phyloP scores from a whole-genome alignment of 495 filamentous ascomycete genomes.

The Aspergillus campestris region DNA sequence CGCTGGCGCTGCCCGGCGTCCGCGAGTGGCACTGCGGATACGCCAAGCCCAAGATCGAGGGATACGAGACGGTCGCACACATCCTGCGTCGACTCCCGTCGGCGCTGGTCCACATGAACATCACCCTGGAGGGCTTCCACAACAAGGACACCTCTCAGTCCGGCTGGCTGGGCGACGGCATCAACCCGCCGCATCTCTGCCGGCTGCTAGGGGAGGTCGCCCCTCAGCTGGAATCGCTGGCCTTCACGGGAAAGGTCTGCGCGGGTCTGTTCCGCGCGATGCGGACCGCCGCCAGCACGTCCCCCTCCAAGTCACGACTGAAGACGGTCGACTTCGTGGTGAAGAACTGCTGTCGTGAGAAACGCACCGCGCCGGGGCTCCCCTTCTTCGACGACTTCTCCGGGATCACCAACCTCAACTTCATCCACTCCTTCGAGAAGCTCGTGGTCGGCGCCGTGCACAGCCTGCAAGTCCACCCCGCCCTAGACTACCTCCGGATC shows the following conservation, averaged over 20 bases:
- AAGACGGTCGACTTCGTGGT: conserved; percentile 60
- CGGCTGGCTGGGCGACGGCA: conserved; percentile 12
- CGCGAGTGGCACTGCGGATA: conserved; percentile 66
- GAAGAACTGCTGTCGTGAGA: conserved; percentile 58
- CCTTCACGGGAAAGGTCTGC: conserved; percentile 61
- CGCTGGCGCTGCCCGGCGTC: conserved; percentile 51
- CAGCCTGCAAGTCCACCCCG: conserved; percentile 42
- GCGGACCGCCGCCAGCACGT: conserved; percentile 21
- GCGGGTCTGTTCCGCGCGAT: conserved; percentile 47
- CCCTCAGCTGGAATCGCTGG: conserved; percentile 51
- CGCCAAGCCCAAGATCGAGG: conserved; percentile 59
- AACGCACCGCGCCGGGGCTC: conserved; percentile 18
- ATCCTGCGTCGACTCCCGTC: conserved; percentile 44
- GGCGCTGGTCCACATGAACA: conserved; percentile 50
- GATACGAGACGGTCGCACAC: conserved; percentile 54
- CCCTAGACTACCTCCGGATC: conserved; percentile 52
- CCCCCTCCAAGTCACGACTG: conserved; percentile 31
- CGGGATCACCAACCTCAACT: conserved; percentile 57
- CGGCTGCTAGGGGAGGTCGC: conserved; percentile 46
- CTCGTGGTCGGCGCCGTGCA: conserved; percentile 53
- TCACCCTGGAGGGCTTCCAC: conserved; percentile 61
- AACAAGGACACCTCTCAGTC: conserved; percentile 42
- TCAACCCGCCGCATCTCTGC: conserved; percentile 40
- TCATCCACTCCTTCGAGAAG: conserved; percentile 57
- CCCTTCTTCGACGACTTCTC: conserved; percentile 43